Evolutionary conservation across 1,284 basidiomycete species (phyloP).

Genomic region (Pseudozyma thailandica): DNA sequence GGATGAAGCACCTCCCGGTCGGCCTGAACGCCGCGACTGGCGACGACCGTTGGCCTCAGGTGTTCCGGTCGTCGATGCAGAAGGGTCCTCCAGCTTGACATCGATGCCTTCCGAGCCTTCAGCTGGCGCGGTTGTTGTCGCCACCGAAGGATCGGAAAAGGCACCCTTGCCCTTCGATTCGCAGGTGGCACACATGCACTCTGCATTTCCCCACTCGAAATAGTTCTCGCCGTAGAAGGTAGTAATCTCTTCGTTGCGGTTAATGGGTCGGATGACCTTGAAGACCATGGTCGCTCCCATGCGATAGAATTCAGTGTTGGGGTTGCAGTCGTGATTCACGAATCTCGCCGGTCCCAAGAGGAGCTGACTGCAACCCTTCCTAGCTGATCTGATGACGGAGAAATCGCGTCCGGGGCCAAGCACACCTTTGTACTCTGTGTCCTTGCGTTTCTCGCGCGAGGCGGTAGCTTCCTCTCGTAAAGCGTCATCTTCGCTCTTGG

Average conservation of each 20-base stretch:
- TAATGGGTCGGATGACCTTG: conserved; percentile 81
- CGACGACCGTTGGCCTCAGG: conserved; percentile 36
- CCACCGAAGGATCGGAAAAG: conserved; percentile 42
- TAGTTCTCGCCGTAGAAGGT: conserved; percentile 69
- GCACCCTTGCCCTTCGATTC: conserved; percentile 79
- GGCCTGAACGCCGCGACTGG: conserved; percentile 32
- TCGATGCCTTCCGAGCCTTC: conserved; percentile 17
- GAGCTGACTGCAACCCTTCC: conserved; percentile 89
- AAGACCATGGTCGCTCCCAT: conserved; percentile 89
- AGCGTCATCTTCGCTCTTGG: conserved; percentile 67
- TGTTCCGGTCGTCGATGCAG: conserved; percentile 8
- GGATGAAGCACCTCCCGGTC: conserved; percentile 26
- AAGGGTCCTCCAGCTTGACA: conserved; percentile 27
- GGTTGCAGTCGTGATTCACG: conserved; percentile 93
- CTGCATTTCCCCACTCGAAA: conserved; percentile 86
- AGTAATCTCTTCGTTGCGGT: conserved; percentile 84
- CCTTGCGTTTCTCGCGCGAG: conserved; percentile 48
- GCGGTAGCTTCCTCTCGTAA: conserved; percentile 78
- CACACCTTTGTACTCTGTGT: conserved; percentile 73
- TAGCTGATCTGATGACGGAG: conserved; percentile 87
- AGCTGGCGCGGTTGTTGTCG: neutral
- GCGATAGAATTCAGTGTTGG: conserved; percentile 86
- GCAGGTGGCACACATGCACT: conserved; percentile 90
- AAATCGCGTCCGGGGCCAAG: conserved; percentile 77
- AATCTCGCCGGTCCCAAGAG: conserved; percentile 92